Evolutionary conservation across 441 rosid genomes (phyloP), one percentile per base, ranked within the genome.

Genomic region (Oxalis stricta): DNA sequence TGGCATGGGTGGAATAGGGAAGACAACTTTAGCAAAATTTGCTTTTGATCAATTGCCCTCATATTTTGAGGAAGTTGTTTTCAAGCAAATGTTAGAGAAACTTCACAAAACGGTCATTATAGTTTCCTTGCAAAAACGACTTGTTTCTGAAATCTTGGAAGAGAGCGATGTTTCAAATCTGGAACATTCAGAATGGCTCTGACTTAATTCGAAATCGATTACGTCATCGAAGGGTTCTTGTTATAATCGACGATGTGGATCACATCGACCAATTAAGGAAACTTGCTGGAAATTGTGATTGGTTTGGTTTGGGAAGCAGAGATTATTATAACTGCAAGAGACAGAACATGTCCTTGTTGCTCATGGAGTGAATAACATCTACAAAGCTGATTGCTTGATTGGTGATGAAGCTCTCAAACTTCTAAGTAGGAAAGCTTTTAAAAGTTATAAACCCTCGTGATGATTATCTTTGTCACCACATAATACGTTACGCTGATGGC

Each of bases 291-390:
- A 5, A 9, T 10, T 7, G 7, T 3, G 14, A 18, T 5, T 45
- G 59, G 59, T 54, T 50, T 26, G 46, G 22, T 17, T 41, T 7
- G 5, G 28, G 28, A 23, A 23, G 28, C 7, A 23, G 28, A 23
- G n/a, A 23, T 23, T 21, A 38, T 54, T 13, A 38, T 54, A 36
- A 54, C 59, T 20, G 38, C 52, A 0, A 37, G 59, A 46, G 26
- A 45, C 12, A 4, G n/a, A 15, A 7, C 45, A 54, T 13, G 12
- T 38, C 18, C 38, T 45, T 7, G 9, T 28, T 15, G 12, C 23
- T 3, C 28, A 10, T 41, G 31, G 35, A 10, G 44, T 40, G 26
- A n/a, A 10, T 19, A 13, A 11, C 20, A 20, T 19, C 5, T 12
- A 24, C 18, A 5, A 15, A 36, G 13, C 18, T 42, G 14, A 24